Conservation (phyloP, 768 basidiomycete genomes). For the Amanita thiersii region DNA sequence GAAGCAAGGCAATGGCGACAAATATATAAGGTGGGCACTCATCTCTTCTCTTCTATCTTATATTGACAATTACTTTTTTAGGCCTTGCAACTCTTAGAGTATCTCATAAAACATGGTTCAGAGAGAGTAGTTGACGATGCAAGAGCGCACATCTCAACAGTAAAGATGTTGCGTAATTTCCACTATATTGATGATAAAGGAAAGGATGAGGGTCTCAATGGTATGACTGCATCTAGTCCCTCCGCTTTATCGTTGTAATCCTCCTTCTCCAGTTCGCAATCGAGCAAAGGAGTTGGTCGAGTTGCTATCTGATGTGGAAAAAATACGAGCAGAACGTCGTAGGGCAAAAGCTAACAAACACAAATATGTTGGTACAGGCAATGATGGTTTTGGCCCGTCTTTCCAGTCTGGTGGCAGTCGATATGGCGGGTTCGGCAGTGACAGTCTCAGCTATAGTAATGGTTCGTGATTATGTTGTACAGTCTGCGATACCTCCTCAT, state of each 20-base stretch:
- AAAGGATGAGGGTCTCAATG: constrained; percentile 97
- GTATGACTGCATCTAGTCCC: constrained; percentile 27
- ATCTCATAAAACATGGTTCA: constrained; percentile 93
- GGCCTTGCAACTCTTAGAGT: constrained; percentile 92
- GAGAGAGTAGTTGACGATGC: constrained; percentile 98
- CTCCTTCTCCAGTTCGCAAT: constrained; percentile 67
- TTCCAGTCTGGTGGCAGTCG: constrained; percentile 36
- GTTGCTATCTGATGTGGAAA: constrained; percentile 84
- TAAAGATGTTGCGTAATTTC: constrained; percentile 97
- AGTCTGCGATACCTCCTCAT: constrained; percentile 9
- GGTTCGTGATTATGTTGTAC: constrained; percentile 13
- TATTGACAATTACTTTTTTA: constrained; percentile 19
- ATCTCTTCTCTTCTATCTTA: background rate
- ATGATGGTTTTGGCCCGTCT: constrained; percentile 55
- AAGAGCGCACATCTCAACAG: constrained; percentile 84
- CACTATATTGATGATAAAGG: constrained; percentile 99
- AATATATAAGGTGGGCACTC: constrained; percentile 79
- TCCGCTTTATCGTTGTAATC: background rate
- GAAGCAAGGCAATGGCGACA: constrained; percentile 98
- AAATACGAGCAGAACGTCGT: constrained; percentile 79
- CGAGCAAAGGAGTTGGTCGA: constrained; percentile 91
- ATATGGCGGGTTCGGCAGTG: constrained; percentile 40
- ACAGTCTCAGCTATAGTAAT: constrained; percentile 23
- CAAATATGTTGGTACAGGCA: constrained; percentile 87
- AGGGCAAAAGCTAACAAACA: constrained; percentile 87